A percentile compares a stretch with the other conserved stretches of the same genome.
Conservation (phyloP, 176 grass and related monocot species). For the Microstegium vimineum region DNA sequence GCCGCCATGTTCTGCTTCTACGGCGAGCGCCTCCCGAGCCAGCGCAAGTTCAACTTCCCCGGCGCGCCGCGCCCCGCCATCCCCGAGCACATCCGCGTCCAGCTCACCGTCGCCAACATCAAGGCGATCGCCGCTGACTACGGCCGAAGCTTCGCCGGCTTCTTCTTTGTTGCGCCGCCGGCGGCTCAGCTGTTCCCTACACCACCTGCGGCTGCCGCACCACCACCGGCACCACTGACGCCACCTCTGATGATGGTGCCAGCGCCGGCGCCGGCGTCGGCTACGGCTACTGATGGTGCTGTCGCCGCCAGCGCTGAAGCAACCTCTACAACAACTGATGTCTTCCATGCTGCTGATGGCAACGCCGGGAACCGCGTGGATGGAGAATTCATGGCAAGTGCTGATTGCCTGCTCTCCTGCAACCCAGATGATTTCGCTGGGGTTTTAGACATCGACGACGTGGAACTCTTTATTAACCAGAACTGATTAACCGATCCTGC, state of each 20-base stretch:
- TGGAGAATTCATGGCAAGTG: background rate
- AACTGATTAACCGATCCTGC: background rate
- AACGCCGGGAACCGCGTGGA: background rate
- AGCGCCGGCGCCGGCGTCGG: background rate
- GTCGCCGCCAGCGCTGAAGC: background rate
- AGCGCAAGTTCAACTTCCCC: constrained; percentile 34
- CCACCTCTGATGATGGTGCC: background rate
- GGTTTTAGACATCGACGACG: background rate
- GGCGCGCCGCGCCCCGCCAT: constrained; percentile 1
- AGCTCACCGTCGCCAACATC: background rate
- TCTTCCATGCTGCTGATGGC: background rate
- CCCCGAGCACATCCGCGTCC: background rate
- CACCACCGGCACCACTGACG: background rate
- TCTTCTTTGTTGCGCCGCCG: background rate
- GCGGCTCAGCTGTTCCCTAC: background rate
- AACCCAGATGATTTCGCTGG: background rate
- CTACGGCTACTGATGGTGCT: background rate
- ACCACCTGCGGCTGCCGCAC: background rate
- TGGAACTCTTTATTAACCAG: background rate
- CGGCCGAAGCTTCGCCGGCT: background rate
- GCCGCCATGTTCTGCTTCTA: constrained; percentile 38
- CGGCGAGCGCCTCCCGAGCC: background rate
- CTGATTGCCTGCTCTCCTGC: background rate
- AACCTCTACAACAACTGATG: background rate
- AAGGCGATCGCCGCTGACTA: constrained; percentile 30